phyloP scores from a whole-genome alignment of 345 rosid genomes.

The Dipteronia dyeriana region DNA sequence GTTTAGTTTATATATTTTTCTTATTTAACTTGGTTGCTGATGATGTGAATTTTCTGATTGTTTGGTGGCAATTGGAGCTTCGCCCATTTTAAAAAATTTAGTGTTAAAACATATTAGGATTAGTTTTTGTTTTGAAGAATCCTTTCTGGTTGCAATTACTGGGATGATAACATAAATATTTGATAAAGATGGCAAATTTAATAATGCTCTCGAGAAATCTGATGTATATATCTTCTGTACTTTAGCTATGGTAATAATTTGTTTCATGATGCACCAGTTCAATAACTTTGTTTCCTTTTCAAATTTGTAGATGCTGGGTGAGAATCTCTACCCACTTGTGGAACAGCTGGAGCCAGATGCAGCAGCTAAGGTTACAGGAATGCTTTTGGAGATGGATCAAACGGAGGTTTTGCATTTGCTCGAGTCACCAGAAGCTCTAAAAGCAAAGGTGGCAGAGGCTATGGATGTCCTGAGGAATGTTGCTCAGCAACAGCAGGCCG shows the following conservation, averaged over 20 bases:
- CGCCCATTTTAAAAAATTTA: neutral
- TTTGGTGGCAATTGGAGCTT: neutral
- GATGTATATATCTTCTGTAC: neutral
- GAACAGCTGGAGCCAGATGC: conserved; percentile 88
- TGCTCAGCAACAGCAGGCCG: conserved; percentile 62
- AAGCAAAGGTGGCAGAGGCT: conserved; percentile 87
- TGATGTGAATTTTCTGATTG: neutral
- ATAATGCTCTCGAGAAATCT: neutral
- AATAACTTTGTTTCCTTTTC: neutral
- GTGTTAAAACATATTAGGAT: neutral
- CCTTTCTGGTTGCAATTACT: neutral
- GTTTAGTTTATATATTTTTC: neutral
- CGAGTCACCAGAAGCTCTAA: conserved; percentile 92
- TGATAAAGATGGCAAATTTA: neutral
- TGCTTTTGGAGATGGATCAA: conserved; percentile 99
- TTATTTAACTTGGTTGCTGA: neutral
- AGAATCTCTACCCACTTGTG: conserved; percentile 90
- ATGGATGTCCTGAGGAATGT: conserved; percentile 94
- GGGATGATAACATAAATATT: neutral
- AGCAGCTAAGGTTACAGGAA: conserved; percentile 93
- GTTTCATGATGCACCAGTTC: neutral
- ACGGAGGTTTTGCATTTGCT: conserved; percentile 91
- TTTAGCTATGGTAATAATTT: neutral
- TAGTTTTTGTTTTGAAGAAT: neutral
- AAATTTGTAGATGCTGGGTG: conserved; percentile 77